Evolutionary conservation across 768 basidiomycete species (phyloP), one percentile per base, ranked within the genome.

Genomic region (Leccinellum albellum): DNA sequence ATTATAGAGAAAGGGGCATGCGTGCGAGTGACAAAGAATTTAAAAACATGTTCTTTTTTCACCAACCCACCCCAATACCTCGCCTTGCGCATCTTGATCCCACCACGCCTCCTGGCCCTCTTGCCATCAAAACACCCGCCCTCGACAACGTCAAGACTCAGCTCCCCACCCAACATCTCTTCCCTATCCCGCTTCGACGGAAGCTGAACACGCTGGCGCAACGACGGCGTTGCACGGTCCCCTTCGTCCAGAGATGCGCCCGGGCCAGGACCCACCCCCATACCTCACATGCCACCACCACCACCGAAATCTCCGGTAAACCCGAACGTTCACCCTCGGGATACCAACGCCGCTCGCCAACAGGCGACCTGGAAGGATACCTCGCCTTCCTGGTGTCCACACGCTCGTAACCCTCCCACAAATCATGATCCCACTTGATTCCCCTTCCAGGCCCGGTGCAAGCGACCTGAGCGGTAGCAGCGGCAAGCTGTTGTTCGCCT

Each of bases 181-280:
- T 68, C 72, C 13, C 64, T 56, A 26, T 71, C 66, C 21, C 74
- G 64, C 55, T 76, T 74, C n/a, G 55, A 58, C 1, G 70, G 69
- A 29, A 73, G 28, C 49, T 77, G 73, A n/a, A 78, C 75, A 14
- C 76, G 66, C 0, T 77, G 76, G 4, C 73, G 64, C 52, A 78
- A 55, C 5, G 76, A 70, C 26, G 61, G 61, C 28, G 29, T 55
- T 51, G 55, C 40, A 21, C 15, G 51, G 33, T 29, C 20, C 9
- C 55, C 61, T 28, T 52, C 67, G 28, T 68, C 66, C 15, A 75
- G 55, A 12, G 64, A 78, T 2, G 61, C 64, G 7, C 74, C 75
- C 12, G 26, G 17, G 23, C 52, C 57, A 20, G 40, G 40, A 42
- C 40, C 32, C 6, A 28, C 28, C 32, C 32, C 20, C 40, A 20